Conservation (phyloP, 768 basidiomycete genomes). For the Lyophyllum shimeji region DNA sequence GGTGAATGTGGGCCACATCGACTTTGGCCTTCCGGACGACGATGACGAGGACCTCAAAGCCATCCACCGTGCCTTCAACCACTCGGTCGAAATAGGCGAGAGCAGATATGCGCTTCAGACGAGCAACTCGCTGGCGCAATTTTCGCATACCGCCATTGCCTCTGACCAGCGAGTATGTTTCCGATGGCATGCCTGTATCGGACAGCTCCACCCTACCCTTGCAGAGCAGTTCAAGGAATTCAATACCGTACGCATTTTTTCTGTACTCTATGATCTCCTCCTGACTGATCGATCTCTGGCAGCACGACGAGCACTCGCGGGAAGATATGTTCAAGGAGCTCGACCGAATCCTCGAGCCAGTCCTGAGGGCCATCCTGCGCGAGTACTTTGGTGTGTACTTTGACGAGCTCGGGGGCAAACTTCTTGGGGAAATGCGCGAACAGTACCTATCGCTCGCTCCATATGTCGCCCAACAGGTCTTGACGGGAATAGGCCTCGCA, state of each 20-base stretch:
- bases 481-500: not conserved
- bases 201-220: slow-evolving; percentile 1
- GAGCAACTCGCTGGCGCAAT: not conserved
- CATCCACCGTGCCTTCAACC: not conserved
- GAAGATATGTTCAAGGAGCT: not conserved
- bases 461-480: not conserved
- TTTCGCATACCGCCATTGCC: not conserved
- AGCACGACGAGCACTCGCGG: not conserved
- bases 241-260: not conserved
- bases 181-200: not conserved
- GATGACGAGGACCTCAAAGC: not conserved
- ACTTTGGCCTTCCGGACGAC: not conserved
- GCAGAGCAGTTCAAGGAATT: not conserved
- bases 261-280: not conserved
- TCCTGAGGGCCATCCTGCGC: not conserved
- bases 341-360: not conserved
- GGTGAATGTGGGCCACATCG: not conserved
- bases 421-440: not conserved
- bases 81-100: not conserved
- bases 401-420: not conserved
- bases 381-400: not conserved
- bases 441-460: not conserved
- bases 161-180: slow-evolving; percentile 3
- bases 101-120: not conserved
- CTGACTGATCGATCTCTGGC: not conserved